Percentiles rank a stretch among this genome's conserved stretches.
These are phyloP conservation scores for Rhizophlyctis rosea DNA, from an alignment of 192 early-diverging fungal genomes.

Conservation along the genomic window DNA sequence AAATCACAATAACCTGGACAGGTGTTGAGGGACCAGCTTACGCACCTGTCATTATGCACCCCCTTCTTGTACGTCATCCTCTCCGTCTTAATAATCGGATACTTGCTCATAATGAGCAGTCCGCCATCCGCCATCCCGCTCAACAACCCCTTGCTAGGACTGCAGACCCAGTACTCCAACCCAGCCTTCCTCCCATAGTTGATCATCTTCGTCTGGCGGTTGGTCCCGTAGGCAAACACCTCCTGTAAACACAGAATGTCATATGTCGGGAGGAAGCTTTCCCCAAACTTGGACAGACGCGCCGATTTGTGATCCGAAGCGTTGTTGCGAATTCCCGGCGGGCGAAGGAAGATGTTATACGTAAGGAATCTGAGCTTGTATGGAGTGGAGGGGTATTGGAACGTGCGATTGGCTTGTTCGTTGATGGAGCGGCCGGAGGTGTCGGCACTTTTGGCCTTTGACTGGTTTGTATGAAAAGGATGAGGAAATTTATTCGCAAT, in stretches of 20 bases:
- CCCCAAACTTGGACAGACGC: conserved; percentile 68
- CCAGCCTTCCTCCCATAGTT: conserved; percentile 60
- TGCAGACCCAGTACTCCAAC: conserved; percentile 64
- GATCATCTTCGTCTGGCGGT: conserved; percentile 56
- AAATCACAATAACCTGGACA: too few species aligned
- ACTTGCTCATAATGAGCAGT: conserved; percentile 69
- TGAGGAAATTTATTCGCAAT: too few species aligned
- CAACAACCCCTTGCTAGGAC: conserved; percentile 57
- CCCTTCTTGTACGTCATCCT: conserved; percentile 64
- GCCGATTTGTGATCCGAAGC: conserved; percentile 73
- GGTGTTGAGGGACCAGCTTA: neutral
- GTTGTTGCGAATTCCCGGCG: conserved; percentile 30
- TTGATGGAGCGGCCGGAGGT: conserved; percentile 14
- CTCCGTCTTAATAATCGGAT: conserved; percentile 60
- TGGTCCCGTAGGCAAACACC: conserved; percentile 71
- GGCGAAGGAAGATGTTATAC: conserved; percentile 30
- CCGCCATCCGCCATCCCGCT: conserved; percentile 72
- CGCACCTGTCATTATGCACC: conserved; percentile 68
- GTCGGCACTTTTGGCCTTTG: neutral
- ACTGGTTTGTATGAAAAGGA: too few species aligned
- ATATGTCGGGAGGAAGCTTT: conserved; percentile 64
- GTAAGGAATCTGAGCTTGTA: conserved; percentile 20
- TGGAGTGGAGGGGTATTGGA: neutral
- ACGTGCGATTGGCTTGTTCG: conserved; percentile 1
- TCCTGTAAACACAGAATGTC: conserved; percentile 82